Percentiles rank a stretch among this genome's conserved stretches.
Conservation (phyloP, 305 asterid species). For the Stenogyne calaminthoides region DNA sequence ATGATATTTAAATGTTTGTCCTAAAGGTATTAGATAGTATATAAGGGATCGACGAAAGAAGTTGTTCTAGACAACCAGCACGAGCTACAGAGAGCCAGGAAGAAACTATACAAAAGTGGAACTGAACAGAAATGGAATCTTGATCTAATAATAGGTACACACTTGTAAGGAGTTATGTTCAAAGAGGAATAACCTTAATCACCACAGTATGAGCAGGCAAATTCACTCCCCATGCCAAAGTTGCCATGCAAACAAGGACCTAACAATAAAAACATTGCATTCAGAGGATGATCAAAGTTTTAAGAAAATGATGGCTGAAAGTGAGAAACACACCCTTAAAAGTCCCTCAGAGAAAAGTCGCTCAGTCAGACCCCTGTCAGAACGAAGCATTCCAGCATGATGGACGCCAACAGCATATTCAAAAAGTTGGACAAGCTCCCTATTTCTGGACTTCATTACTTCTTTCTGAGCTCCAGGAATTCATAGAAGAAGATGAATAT, state of each 20-base stretch:
- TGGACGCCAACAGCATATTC: constrained; percentile 92
- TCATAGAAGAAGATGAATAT: constrained; percentile 27
- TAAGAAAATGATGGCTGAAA: constrained; percentile 18
- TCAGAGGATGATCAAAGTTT: constrained; percentile 32
- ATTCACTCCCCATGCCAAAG: constrained; percentile 99
- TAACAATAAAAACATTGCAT: constrained; percentile 35
- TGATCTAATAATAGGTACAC: constrained; percentile 10
- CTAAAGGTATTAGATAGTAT: constrained; percentile 16
- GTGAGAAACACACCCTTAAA: constrained; percentile 52
- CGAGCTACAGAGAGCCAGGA: constrained; percentile 17
- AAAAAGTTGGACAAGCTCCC: constrained; percentile 81
- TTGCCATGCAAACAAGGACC: constrained; percentile 99
- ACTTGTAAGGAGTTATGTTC: constrained; percentile 28
- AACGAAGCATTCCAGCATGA: constrained; percentile 99
- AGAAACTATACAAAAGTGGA: constrained; percentile 13
- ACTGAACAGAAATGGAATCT: constrained; percentile 18
- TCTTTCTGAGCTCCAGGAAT: constrained; percentile 66
- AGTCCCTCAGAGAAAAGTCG: constrained; percentile 96
- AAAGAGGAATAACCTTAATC: constrained; percentile 76
- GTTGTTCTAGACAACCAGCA: constrained; percentile 15
- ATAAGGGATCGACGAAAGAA: constrained; percentile 10
- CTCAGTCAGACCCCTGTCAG: constrained; percentile 94
- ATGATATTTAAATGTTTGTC: neutral
- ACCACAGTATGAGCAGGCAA: constrained; percentile 99
- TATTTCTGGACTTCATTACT: constrained; percentile 93